These are phyloP conservation scores for Acanthamoeba triangularis DNA, from an alignment of 208 protist species.

Conservation along the genomic window DNA sequence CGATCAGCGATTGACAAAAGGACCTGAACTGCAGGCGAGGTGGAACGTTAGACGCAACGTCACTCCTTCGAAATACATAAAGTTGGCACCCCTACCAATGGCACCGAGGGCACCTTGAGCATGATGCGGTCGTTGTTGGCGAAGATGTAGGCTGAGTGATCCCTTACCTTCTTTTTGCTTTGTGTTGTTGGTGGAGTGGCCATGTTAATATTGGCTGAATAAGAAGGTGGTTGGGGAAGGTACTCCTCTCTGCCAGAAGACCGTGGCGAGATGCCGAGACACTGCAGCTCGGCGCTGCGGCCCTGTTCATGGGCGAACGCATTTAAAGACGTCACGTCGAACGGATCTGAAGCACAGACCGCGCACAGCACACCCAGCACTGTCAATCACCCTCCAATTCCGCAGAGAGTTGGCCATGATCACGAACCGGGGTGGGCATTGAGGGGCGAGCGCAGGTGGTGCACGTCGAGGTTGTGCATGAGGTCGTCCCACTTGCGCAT, in stretches of 20 bases:
- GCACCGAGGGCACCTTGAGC: conserved; percentile 25
- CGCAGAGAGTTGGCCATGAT: too few relatives aligned
- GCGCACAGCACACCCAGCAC: too few relatives aligned
- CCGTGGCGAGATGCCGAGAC: background rate
- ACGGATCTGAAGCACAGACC: background rate
- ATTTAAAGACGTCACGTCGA: background rate
- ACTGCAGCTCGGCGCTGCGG: conserved; percentile 2
- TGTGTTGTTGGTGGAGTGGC: too few relatives aligned
- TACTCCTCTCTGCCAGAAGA: conserved; percentile 39
- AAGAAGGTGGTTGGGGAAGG: background rate
- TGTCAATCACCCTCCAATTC: conserved; percentile 2
- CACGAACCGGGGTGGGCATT: conserved; percentile 19
- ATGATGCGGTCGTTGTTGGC: conserved; percentile 18
- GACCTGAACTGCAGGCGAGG: background rate
- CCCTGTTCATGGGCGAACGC: conserved; percentile 27
- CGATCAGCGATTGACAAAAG: conserved; percentile 18
- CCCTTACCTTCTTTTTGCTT: conserved; percentile 48
- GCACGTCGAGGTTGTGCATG: conserved; percentile 44
- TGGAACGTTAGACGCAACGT: background rate
- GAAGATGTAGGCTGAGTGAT: conserved; percentile 22
- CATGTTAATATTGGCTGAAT: too few relatives aligned
- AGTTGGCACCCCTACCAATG: background rate
- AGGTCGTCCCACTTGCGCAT: conserved; percentile 36
- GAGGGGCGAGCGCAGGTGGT: conserved; percentile 25
- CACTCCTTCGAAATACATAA: too few relatives aligned